A percentile compares a stretch with the other conserved stretches of the same genome.
These are phyloP conservation scores for Debaryomyces sp. DNA, from an alignment of 1,139 yeast genomes.

Conservation along the genomic window DNA sequence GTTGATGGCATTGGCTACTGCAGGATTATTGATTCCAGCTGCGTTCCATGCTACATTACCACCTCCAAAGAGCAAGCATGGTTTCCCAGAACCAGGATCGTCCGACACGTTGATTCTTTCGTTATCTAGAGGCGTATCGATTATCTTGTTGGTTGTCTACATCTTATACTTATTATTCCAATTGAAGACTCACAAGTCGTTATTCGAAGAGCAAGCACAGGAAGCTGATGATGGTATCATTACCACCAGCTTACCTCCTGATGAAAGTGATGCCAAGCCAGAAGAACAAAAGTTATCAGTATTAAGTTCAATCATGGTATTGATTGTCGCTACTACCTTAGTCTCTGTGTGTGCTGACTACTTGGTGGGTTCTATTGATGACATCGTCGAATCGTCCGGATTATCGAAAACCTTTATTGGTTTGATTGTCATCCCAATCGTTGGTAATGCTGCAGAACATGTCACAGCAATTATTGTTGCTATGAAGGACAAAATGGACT, in stretches of 20 bases:
- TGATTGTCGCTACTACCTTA: constrained; percentile 69
- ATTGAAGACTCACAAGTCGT: constrained; percentile 76
- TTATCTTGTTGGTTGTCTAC: constrained; percentile 78
- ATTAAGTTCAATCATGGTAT: constrained; percentile 43
- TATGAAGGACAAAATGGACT: constrained; percentile 94
- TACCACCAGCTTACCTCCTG: constrained; percentile 30
- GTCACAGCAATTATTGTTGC: constrained; percentile 96
- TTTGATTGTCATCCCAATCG: constrained; percentile 89
- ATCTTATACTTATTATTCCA: constrained; percentile 82
- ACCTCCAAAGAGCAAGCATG: constrained; percentile 35
- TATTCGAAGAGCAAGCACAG: constrained; percentile 46
- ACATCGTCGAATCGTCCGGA: constrained; percentile 79
- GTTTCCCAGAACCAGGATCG: constrained; percentile 45
- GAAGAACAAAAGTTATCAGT: constrained; percentile 42
- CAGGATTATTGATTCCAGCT: constrained; percentile 89
- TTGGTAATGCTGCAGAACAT: constrained; percentile 98
- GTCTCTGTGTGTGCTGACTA: constrained; percentile 93
- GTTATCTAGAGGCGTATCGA: constrained; percentile 84
- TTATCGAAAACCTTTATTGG: constrained; percentile 95
- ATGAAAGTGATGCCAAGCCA: constrained; percentile 31
- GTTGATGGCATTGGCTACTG: constrained; percentile 85
- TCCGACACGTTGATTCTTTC: constrained; percentile 60
- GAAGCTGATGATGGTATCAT: constrained; percentile 43
- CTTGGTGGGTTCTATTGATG: constrained; percentile 90
- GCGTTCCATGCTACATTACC: constrained; percentile 90